phyloP scores from a whole-genome alignment of 441 rosid genomes.

The Gossypium davidsonii region DNA sequence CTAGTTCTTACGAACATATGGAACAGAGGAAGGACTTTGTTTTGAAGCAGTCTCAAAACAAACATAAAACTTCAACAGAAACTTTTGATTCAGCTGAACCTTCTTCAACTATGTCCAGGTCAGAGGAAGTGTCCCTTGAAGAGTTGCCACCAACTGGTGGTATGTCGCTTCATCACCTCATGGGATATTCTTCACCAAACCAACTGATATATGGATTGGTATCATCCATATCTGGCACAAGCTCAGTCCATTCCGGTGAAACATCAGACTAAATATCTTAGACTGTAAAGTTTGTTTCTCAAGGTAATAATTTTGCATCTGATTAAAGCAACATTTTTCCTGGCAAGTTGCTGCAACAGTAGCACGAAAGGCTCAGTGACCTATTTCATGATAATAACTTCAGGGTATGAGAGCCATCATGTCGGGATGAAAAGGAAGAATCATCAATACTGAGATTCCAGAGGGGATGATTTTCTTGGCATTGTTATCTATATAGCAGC shows the following conservation, averaged over 20 bases:
- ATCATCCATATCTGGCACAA: slow-evolving; percentile 15
- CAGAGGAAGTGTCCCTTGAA: slow-evolving; percentile 30
- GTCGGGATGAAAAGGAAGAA: neutral
- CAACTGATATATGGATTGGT: slow-evolving; percentile 32
- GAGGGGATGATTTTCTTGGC: too few species aligned
- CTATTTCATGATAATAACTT: neutral
- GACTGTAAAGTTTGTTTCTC: neutral
- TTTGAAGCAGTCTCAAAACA: slow-evolving; percentile 23
- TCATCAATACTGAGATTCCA: too few species aligned
- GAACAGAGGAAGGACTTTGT: slow-evolving; percentile 22
- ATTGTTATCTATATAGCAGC: neutral
- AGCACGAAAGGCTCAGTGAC: neutral
- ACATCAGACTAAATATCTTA: neutral
- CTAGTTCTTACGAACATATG: slow-evolving; percentile 4
- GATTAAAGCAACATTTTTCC: neutral
- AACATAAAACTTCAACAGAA: slow-evolving; percentile 25
- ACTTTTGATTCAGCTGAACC: slow-evolving; percentile 24
- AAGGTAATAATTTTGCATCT: neutral
- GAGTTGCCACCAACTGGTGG: slow-evolving; percentile 35
- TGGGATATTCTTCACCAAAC: slow-evolving; percentile 79
- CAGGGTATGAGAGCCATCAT: neutral
- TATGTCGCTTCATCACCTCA: slow-evolving; percentile 72
- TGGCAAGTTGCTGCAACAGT: neutral
- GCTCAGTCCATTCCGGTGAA: slow-evolving; percentile 2
- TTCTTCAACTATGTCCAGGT: slow-evolving; percentile 20